phyloP scores from a whole-genome alignment of 2,329 filamentous ascomycete genomes.

The Colletotrichum tropicicola region DNA sequence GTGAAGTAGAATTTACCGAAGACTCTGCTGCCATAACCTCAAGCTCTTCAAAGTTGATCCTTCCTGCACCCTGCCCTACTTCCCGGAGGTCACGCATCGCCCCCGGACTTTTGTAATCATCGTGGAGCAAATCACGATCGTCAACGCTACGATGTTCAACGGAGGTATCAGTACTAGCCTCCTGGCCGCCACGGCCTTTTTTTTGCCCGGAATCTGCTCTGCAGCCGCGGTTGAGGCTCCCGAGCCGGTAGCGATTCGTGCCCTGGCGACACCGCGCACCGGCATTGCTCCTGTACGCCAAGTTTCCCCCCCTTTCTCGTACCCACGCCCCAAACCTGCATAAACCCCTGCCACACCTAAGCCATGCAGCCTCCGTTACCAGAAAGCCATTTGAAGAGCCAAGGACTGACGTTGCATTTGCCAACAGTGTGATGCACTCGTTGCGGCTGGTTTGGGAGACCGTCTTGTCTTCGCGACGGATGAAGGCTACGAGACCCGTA shows the following conservation, averaged over 20 bases:
- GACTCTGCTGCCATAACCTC: too few relatives aligned
- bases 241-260: neutral
- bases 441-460: slow-evolving; percentile 10
- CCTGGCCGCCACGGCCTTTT: neutral
- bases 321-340: neutral
- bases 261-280: neutral
- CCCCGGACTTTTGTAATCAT: neutral
- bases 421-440: slow-evolving; percentile 28
- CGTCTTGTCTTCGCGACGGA: slow-evolving; percentile 4
- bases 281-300: slow-evolving; percentile 8
- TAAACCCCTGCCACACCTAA: neutral
- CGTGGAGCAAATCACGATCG: neutral
- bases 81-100: neutral
- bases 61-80: too few relatives aligned
- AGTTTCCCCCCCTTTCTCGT: neutral
- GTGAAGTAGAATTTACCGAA: neutral
- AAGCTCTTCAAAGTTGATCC: too few relatives aligned
- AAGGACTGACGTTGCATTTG: neutral
- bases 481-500: slow-evolving; percentile 19
- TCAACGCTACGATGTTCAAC: neutral
- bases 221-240: neutral
- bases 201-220: neutral
- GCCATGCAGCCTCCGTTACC: neutral
- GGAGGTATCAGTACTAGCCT: neutral
- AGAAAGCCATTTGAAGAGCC: too few relatives aligned